Conservation (phyloP, 179 eudicot species). For the Drosera spatulata region DNA sequence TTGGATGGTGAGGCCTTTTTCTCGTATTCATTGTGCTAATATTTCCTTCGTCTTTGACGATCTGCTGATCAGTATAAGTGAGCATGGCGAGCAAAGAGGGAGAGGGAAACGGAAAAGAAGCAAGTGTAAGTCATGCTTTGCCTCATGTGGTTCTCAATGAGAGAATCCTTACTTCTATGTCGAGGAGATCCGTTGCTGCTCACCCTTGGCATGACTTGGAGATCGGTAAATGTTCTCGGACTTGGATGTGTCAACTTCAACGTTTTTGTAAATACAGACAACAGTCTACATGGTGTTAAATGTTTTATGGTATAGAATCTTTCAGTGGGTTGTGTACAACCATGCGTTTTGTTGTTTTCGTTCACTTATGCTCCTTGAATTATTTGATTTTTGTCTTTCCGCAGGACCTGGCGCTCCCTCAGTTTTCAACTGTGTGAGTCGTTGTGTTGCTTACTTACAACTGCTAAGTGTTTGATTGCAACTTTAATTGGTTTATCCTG, state of each 20-base stretch:
- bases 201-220: slow-evolving; percentile 98
- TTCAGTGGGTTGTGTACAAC: background rate
- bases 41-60: no score
- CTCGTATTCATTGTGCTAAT: no score
- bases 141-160: slow-evolving; percentile 56
- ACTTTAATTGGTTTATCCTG: background rate
- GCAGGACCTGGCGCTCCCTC: slow-evolving; percentile 77
- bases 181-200: slow-evolving; percentile 72
- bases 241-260: background rate
- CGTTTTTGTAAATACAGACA: background rate
- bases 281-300: no score
- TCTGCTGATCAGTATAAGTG: slow-evolving; percentile 6
- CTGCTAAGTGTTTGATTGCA: background rate
- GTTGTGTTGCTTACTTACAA: background rate
- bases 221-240: slow-evolving; percentile 36
- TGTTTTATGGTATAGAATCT: background rate
- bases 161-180: slow-evolving; percentile 75
- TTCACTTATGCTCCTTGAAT: background rate
- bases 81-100: slow-evolving; percentile 42
- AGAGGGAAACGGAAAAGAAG: slow-evolving; percentile 24
- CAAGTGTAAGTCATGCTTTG: slow-evolving; percentile 9
- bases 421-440: slow-evolving; percentile 63
- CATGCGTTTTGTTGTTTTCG: background rate
- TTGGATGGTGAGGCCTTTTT: no score
- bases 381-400: slow-evolving; percentile 17